Base-by-base conservation (phyloP, 2,329 filamentous ascomycete species). In the Alternaria longipes region DNA sequence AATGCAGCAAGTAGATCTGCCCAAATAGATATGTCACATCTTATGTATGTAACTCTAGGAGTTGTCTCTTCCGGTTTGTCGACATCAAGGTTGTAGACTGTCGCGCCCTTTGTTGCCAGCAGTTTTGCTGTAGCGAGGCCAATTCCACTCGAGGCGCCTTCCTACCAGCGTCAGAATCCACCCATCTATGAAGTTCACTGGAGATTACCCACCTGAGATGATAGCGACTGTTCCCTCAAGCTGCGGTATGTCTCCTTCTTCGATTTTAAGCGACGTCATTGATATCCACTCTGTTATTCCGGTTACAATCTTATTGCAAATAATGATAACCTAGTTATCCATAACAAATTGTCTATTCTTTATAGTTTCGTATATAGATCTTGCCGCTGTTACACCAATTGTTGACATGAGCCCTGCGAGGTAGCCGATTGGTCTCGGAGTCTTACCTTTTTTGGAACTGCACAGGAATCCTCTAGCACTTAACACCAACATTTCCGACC, bases 91-190 rank as follows among this genome's bases (percentile, higher is more conserved):
- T 36, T 36, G 32, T 36, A 36, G 14, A 36, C 32, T 36, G 32
- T 36, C 11, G 32, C 32, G 32, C 32, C 32, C 32, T 36, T 36
- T 0, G 32, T 16, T 36, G 32, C 32, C 32, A 36, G 14, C 32
- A 36, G 32, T 3, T 36, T 36, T 1, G 32, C 32, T 0, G 32
- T 36, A 36, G 32, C 32, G 14, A 36, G 32, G 14, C 32, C 32
- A n/a, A 36, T 36, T 36, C 32, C 32, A 36, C 14, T 36, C 32
- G 32, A 36, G n/a, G 32, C 32, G 32, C 32, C 74, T 26, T 26
- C 42, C 20, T 45, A 45, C 0, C 24, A 26, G 32, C 14, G 14
- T 36, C 14, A 34, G 32, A 7, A 34, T 1, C 16, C 7, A 16
- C 32, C 6, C 32, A 2, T 16, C 32, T 5, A 7, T 14, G 5